phyloP scores from a whole-genome alignment of 768 basidiomycete genomes.

The Mycena alexandri region DNA sequence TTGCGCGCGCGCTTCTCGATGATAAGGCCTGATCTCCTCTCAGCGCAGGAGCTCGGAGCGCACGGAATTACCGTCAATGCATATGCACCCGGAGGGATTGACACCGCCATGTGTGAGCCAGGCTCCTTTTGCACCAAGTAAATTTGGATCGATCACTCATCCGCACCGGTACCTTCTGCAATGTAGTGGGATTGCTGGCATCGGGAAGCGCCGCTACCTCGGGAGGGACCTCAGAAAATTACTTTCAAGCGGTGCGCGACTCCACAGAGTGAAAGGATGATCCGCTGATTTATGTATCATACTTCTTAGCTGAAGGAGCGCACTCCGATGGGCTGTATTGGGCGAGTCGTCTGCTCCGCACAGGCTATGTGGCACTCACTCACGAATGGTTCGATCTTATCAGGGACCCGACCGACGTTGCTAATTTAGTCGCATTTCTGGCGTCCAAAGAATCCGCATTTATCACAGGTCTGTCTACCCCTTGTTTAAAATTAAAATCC shows the following conservation, averaged over 20 bases:
- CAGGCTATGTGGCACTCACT: not conserved
- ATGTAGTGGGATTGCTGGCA: slow-evolving; percentile 21
- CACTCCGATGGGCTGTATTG: slow-evolving; percentile 19
- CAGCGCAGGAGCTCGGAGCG: slow-evolving; percentile 40
- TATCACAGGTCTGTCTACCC: slow-evolving; percentile 43
- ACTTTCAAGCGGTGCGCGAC: slow-evolving; percentile 6
- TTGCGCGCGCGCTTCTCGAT: not conserved
- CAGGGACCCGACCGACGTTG: slow-evolving; percentile 39
- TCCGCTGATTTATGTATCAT: not conserved
- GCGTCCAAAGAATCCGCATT: slow-evolving; percentile 47
- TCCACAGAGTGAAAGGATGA: not conserved
- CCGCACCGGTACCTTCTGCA: not conserved
- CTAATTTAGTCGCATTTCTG: slow-evolving; percentile 48
- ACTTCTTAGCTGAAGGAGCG: slow-evolving; percentile 21
- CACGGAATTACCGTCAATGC: slow-evolving; percentile 45
- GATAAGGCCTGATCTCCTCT: slow-evolving; percentile 1
- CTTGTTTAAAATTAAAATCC: no score
- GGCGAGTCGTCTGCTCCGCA: not conserved
- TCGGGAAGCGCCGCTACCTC: slow-evolving; percentile 10
- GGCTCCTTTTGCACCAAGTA: not conserved
- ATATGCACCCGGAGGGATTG: slow-evolving; percentile 42
- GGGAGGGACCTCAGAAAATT: slow-evolving; percentile 7
- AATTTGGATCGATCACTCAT: not conserved
- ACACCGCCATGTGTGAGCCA: slow-evolving; percentile 36
- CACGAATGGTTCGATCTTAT: slow-evolving; percentile 14